Evolutionary conservation across 78 protist genomes (phyloP).

Genomic region (Dictyostelium capitatum): DNA sequence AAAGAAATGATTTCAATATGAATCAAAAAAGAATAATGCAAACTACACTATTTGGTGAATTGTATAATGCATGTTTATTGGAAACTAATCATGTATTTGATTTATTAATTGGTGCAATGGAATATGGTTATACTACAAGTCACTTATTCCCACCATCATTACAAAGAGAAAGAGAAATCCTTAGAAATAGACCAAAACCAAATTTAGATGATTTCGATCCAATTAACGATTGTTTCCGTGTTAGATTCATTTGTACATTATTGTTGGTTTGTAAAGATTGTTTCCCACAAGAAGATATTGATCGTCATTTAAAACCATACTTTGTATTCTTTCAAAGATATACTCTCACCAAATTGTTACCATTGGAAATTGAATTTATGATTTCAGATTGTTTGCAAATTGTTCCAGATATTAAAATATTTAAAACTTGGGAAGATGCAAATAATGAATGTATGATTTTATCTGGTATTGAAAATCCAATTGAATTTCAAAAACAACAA

Average conservation of each 20-base stretch:
- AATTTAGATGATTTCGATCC: slow-evolving; percentile 68
- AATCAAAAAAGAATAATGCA: slow-evolving; percentile 82
- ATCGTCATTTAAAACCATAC: slow-evolving; percentile 30
- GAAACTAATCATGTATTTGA: slow-evolving; percentile 42
- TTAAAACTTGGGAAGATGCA: slow-evolving; percentile 70
- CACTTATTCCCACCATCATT: slow-evolving; percentile 36
- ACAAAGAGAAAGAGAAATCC: slow-evolving; percentile 31
- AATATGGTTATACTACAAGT: slow-evolving; percentile 34
- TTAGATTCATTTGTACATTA: slow-evolving; percentile 51
- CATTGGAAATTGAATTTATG: slow-evolving; percentile 69
- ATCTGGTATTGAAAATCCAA: not conserved
- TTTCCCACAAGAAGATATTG: slow-evolving; percentile 35
- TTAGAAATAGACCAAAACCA: slow-evolving; percentile 33
- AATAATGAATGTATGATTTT: slow-evolving; percentile 61
- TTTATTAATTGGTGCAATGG: slow-evolving; percentile 36
- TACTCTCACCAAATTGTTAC: slow-evolving; percentile 33
- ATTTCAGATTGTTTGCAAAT: slow-evolving; percentile 45
- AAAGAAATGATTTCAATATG: slow-evolving; percentile 43
- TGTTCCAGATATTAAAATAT: slow-evolving; percentile 32
- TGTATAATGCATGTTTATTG: slow-evolving; percentile 79
- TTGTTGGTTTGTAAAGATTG: slow-evolving; percentile 64
- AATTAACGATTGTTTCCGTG: slow-evolving; percentile 59
- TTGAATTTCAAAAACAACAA: not conserved
- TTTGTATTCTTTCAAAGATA: slow-evolving; percentile 59
- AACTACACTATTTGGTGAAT: slow-evolving; percentile 79